phyloP scores from a whole-genome alignment of 805 yeast genomes.

The Metschnikowia borealis region DNA sequence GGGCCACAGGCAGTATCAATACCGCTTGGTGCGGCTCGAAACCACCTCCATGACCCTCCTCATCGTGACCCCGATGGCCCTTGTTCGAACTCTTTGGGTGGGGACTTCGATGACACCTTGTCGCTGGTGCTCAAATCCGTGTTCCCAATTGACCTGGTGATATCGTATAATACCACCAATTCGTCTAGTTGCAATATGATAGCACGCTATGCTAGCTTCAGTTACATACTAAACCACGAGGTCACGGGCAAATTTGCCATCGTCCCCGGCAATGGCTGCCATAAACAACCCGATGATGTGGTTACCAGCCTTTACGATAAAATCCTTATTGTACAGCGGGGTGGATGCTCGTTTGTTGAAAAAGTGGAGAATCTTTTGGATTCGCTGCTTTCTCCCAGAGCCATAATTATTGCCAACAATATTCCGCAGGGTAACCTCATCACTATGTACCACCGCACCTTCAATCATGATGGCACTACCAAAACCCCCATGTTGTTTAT shows the following conservation, averaged over 20 bases:
- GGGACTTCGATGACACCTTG: slow-evolving; percentile 9
- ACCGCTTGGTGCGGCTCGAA: too few relatives aligned
- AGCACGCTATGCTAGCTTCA: slow-evolving; percentile 41
- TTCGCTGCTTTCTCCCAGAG: slow-evolving; percentile 34
- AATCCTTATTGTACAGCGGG: slow-evolving; percentile 31
- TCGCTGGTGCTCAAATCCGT: slow-evolving; percentile 32
- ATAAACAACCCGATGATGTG: slow-evolving; percentile 9
- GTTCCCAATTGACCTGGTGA: slow-evolving; percentile 38
- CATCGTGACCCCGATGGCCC: background rate
- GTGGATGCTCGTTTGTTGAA: slow-evolving; percentile 52
- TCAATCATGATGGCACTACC: slow-evolving; percentile 35
- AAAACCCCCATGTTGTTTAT: slow-evolving; percentile 52
- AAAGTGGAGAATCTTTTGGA: slow-evolving; percentile 45
- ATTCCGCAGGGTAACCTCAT: slow-evolving; percentile 43
- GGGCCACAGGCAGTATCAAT: background rate
- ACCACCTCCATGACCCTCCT: too few relatives aligned
- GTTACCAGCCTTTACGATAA: slow-evolving; percentile 21
- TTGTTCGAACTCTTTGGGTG: background rate
- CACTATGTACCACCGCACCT: slow-evolving; percentile 51
- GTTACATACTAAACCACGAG: slow-evolving; percentile 28
- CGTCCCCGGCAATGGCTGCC: slow-evolving; percentile 30
- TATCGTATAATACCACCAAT: slow-evolving; percentile 27
- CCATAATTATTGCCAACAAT: slow-evolving; percentile 56
- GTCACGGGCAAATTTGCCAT: slow-evolving; percentile 25
- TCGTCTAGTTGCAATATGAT: slow-evolving; percentile 20